Base-by-base conservation (phyloP, 2,329 filamentous ascomycete genomes). In the Aureobasidium musti region DNA sequence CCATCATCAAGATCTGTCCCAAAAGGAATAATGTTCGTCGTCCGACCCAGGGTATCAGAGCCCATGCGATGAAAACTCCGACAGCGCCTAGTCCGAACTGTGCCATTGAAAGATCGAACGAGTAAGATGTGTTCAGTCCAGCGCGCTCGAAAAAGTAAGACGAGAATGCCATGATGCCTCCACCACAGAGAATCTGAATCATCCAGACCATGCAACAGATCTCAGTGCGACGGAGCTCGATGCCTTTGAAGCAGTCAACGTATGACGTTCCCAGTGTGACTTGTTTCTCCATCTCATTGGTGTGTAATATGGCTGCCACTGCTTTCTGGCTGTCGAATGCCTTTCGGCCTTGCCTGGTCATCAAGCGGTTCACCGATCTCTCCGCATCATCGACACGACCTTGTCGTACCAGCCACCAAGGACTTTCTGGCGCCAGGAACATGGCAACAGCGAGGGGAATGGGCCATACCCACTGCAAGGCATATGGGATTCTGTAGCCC, bases 261-360 rank as follows among this genome's bases (percentile, higher is more conserved):
- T 85, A 86, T 0, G 71, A 76, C 0, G 79, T 78, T 2, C 81
- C 81, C 2, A 79, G 75, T 66, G 82, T 79, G 68, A 79, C 73
- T 61, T 83, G 80, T 66, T 82, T 78, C 73, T 88, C 86, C 1
- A 86, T 75, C 64, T 82, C 78, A 67, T 87, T 78, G 4, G 79
- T 81, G 50, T 78, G 73, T 2, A 71, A 68, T 61, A 81, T 79
- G 74, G 78, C 76, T n/a, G 73, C 71, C 43, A 79, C 69, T 2
- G 72, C 74, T 26, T 74, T 71, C 35, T 77, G 71, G 2, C 53
- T 26, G 50, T 72, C 69, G 65, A 74, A 75, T 5, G 71, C 68
- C 3, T 72, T 69, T 14, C 67, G 52, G 68, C 57, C 63, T 17
- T 70, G 56, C 11, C 59, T 50, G 41, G 47, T 66, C 17, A 72